Base-by-base conservation (phyloP, 768 basidiomycete genomes). In the Boletus tylopilopsis region DNA sequence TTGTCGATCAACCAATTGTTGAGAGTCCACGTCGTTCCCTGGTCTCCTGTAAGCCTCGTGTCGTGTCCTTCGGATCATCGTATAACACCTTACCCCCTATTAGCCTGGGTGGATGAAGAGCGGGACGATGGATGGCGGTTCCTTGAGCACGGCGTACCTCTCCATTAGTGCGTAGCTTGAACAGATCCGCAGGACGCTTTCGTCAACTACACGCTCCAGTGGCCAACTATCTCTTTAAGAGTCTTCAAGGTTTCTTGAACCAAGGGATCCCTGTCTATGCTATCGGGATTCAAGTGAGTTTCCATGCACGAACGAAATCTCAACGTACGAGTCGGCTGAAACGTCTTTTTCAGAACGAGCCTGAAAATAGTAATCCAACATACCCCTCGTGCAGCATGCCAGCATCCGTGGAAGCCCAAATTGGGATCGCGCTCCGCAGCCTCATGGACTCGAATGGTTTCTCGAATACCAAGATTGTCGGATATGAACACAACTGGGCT, bases 71-170 rank as follows among this genome's bases (percentile, higher is more conserved):
- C n/a, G n/a, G n/a, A 21, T 13, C 15, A 15, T 22, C 2, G 9
- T 29, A 6, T 6, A 25, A 35, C 16, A 50, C 22, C 37, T 53
- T 44, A 51, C 15, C 5, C 1, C n/a, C 29, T 21, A 38, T 34
- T 49, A 88, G 85, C 87, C 88, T 10, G 84, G 71, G 5, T 90
- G 88, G 87, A 87, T 88, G 85, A 90, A 90, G 65, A 71, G 69
- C 41, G 80, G 75, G 49, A 77, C 78, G 1, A 87, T 87, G 82
- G 73, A 80, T 23, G 87, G 87, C 2, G 86, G 85, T 27, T 77
- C 75, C 12, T 62, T 89, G 44, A 57, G 73, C 24, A 74, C 78
- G 0, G 67, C 71, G 38, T 81, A 79, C 48, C 65, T 76, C 33
- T 63, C 61, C 34, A 62, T 68, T 0, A 82, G 81, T 86, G 53